A percentile compares a stretch with the other conserved stretches of the same genome.
Evolutionary conservation across 2,329 filamentous ascomycete genomes (phyloP).

Genomic region (Colletotrichum gigasporum): DNA sequence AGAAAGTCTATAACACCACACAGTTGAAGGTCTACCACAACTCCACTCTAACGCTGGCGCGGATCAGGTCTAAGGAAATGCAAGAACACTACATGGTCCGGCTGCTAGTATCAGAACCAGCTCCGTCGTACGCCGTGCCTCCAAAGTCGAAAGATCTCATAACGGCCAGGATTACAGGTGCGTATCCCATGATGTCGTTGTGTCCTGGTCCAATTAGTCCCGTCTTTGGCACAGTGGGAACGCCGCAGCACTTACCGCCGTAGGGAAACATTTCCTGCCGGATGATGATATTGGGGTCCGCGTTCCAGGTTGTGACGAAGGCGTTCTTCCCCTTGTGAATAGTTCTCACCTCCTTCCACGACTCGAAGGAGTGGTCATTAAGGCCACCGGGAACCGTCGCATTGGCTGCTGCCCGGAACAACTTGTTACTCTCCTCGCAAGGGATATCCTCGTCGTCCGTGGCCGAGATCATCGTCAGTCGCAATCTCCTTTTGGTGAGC

Average conservation of each 20-base stretch:
- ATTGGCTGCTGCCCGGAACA: conserved; percentile 69
- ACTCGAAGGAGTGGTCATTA: conserved; percentile 48
- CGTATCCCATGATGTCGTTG: conserved; percentile 73
- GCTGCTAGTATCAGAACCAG: conserved; percentile 8
- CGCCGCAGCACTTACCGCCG: conserved; percentile 56
- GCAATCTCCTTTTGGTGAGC: conserved; percentile 62
- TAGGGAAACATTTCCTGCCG: conserved; percentile 64
- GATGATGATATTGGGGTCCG: conserved; percentile 57
- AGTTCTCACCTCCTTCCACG: conserved; percentile 57
- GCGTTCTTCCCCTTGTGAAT: conserved; percentile 53
- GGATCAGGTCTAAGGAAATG: not conserved
- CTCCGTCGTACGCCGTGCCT: conserved; percentile 32
- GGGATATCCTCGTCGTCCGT: conserved; percentile 85
- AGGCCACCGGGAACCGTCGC: conserved; percentile 52
- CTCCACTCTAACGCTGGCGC: not conserved
- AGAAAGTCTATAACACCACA: not conserved
- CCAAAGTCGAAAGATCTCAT: conserved; percentile 68
- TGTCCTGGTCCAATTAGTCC: conserved; percentile 62
- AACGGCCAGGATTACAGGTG: conserved; percentile 70
- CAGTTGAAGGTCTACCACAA: not conserved
- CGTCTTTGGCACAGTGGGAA: not conserved
- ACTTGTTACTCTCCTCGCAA: conserved; percentile 71
- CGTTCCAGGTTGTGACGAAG: conserved; percentile 57
- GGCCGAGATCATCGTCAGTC: conserved; percentile 81
- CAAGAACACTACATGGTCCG: not conserved